Evolutionary conservation across 371 early-diverging fungal genomes (phyloP), one percentile per base, ranked within the genome.

Genomic region (Apophysomyces elegans): DNA sequence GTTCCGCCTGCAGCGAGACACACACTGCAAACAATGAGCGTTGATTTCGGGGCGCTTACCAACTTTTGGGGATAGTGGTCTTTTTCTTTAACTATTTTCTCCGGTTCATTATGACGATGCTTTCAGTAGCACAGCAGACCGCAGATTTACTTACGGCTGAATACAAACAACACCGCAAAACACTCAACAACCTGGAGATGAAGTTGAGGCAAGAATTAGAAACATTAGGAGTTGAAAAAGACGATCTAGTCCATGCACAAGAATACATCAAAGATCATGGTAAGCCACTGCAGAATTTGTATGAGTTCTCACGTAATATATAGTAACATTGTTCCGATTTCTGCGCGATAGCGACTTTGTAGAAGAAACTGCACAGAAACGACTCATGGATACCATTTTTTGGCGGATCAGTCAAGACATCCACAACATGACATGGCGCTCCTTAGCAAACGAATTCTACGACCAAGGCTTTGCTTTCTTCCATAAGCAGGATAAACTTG

Each of bases 401-500:
- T 83, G 84, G 84, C 64, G 84, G 64, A 62, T 57, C 58, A 72
- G 76, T 50, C 46, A 73, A 14, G 44, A 60, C 6, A 58, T 80
- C 7, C 58, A 67, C 12, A 58, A 62, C 21, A 66, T 80, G 60
- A 68, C 74, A 2, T 80, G 62, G 56, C 36, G 60, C 7, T 70
- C 76, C 2, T 64, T 77, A 7, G 71, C 74, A 5, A 21, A 69
- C 7, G 73, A 76, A 37, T 80, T 83, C 26, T 83, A 68, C 45
- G 47, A 63, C 2, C 47, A 67, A 35, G 74, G 68, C 9, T 79
- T 83, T 65, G 76, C 79, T 2, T 79, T 77, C 56, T 83, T 80
- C 16, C 78, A 79, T 39, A 77, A 79, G 35, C 72, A 76, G 21
- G 84, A 83, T 44, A 58, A 64, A 37, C 61, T 80, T 7, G 78